Evolutionary conservation across 768 basidiomycete genomes (phyloP).

Genomic region (Trichaptum fuscoviolaceum): DNA sequence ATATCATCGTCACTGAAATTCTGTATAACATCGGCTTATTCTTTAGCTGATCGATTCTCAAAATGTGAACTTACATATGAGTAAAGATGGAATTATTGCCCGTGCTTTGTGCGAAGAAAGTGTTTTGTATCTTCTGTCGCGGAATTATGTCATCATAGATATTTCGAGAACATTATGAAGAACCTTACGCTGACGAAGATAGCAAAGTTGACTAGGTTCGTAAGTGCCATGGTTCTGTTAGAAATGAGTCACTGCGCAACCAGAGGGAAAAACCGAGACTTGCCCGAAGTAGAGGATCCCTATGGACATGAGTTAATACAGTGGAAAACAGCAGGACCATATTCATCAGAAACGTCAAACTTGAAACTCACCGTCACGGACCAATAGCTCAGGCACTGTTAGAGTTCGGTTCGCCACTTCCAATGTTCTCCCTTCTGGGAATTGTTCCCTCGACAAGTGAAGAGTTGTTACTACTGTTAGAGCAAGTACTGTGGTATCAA

Average conservation of each 20-base stretch:
- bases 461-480: background rate
- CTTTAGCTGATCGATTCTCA: background rate
- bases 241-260: background rate
- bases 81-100: conserved; percentile 3
- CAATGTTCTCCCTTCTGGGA: background rate
- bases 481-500: background rate
- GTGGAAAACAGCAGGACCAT: background rate
- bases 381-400: background rate
- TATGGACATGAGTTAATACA: background rate
- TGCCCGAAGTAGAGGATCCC: background rate
- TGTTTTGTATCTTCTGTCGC: background rate
- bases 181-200: background rate
- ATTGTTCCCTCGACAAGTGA: background rate
- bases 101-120: conserved; percentile 2
- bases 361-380: background rate
- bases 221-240: background rate
- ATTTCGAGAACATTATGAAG: background rate
- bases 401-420: background rate
- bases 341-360: background rate
- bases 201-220: background rate
- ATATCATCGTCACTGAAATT: background rate
- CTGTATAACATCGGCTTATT: background rate
- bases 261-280: background rate
- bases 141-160: background rate
- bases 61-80: background rate